Conservation (phyloP, 768 basidiomycete species). For the Tylopilus subfusipes region DNA sequence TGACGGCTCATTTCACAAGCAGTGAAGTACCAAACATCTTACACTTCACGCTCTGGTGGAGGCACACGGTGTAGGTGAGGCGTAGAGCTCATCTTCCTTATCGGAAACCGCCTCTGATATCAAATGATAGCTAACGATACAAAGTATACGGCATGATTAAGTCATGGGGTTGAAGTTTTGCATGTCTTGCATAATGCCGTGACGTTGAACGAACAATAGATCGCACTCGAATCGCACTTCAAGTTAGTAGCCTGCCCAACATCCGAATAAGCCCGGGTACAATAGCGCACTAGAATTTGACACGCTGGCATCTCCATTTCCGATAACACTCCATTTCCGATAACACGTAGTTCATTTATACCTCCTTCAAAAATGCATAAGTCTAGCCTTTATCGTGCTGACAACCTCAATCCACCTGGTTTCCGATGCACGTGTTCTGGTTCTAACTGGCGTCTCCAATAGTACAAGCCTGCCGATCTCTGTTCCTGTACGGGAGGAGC, state of each 20-base stretch:
- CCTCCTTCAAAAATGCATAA: too few species aligned
- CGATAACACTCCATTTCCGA: neutral
- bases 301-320: neutral
- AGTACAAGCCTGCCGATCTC: neutral
- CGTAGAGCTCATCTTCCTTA: neutral
- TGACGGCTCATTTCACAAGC: neutral
- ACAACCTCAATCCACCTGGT: too few species aligned
- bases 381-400: too few species aligned
- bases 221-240: too few species aligned
- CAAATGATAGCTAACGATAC: neutral
- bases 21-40: neutral
- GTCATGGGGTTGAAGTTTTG: neutral
- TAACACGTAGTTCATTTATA: neutral
- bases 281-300: neutral
- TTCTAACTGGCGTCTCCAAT: neutral
- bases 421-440: neutral
- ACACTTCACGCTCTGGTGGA: neutral
- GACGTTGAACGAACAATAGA: neutral
- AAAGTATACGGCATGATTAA: too few species aligned
- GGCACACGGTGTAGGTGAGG: neutral
- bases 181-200: neutral
- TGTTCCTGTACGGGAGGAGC: neutral
- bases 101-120: neutral
- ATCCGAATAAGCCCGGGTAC: neutral
- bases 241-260: too few species aligned